These are phyloP conservation scores for Calonectria montana DNA, from an alignment of 2,329 filamentous ascomycete species.

Conservation along the genomic window DNA sequence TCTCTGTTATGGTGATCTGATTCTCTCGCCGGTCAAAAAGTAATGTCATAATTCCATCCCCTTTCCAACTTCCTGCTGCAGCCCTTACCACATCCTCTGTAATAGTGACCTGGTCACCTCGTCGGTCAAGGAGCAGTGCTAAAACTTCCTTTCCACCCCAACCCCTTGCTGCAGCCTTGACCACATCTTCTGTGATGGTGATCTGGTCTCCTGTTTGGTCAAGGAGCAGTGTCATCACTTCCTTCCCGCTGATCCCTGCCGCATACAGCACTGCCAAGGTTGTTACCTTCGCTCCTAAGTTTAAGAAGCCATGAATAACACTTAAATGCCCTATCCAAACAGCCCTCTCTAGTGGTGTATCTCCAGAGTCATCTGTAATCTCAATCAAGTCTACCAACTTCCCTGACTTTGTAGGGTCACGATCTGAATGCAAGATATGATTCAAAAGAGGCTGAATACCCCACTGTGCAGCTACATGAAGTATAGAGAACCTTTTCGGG, in stretches of 20 bases:
- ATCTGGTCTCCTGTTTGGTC: too few relatives aligned
- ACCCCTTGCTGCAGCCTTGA: too few relatives aligned
- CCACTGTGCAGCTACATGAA: background rate
- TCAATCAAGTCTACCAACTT: background rate
- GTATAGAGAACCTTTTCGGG: background rate
- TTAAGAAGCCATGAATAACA: background rate
- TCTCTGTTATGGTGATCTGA: too few relatives aligned
- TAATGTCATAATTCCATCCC: too few relatives aligned
- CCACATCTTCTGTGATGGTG: too few relatives aligned
- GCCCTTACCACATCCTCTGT: too few relatives aligned
- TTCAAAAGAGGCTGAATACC: background rate
- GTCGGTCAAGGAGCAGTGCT: too few relatives aligned
- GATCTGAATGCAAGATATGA: background rate
- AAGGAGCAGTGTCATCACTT: too few relatives aligned
- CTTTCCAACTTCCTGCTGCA: too few relatives aligned
- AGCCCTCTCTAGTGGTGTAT: background rate
- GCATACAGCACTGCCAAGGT: background rate
- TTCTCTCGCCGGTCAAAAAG: too few relatives aligned
- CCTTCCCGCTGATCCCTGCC: background rate
- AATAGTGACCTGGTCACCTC: too few relatives aligned
- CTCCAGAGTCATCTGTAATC: background rate
- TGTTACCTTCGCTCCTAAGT: background rate
- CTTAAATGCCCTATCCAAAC: background rate
- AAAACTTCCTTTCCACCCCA: too few relatives aligned
- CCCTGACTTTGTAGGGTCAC: background rate